Conservation (phyloP, 805 yeast genomes). For the Teunomyces gatunensis region DNA sequence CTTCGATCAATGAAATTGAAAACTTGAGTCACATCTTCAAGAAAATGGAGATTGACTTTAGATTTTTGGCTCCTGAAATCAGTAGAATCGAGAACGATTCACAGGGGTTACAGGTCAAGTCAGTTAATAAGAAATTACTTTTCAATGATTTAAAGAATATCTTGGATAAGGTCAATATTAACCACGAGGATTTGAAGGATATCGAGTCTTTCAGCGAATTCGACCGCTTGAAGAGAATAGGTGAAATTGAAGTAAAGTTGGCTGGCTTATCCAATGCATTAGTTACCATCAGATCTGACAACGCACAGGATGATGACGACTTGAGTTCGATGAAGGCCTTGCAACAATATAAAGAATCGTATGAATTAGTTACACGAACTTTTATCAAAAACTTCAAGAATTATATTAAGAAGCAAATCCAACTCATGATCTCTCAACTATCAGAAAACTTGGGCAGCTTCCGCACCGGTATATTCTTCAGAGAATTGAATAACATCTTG, state of each 20-base stretch:
- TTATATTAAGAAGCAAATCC: slow-evolving; percentile 36
- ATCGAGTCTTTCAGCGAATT: slow-evolving; percentile 50
- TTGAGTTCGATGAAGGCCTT: slow-evolving; percentile 70
- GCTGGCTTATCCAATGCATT: slow-evolving; percentile 61
- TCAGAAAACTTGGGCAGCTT: slow-evolving; percentile 25
- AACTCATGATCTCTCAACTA: slow-evolving; percentile 39
- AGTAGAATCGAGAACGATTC: slow-evolving; percentile 70
- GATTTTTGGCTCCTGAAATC: slow-evolving; percentile 58
- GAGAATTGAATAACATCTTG: slow-evolving; percentile 25
- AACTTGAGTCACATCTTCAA: slow-evolving; percentile 37
- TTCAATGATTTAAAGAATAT: slow-evolving; percentile 69
- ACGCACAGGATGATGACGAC: slow-evolving; percentile 38
- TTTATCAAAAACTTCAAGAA: slow-evolving; percentile 48
- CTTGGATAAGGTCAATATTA: slow-evolving; percentile 66
- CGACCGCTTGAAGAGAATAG: slow-evolving; percentile 43
- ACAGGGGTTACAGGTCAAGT: slow-evolving; percentile 78
- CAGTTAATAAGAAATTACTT: slow-evolving; percentile 75
- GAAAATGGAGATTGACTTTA: slow-evolving; percentile 39
- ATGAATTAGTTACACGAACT: slow-evolving; percentile 51
- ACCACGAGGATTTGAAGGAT: slow-evolving; percentile 49
- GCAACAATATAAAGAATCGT: slow-evolving; percentile 58
- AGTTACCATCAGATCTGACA: slow-evolving; percentile 52
- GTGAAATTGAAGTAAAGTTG: slow-evolving; percentile 52
- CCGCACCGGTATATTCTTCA: slow-evolving; percentile 18
- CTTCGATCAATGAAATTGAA: slow-evolving; percentile 35